These are phyloP conservation scores for Rhododendron williamsianum DNA, from an alignment of 148 eudicot species.

Conservation along the genomic window DNA sequence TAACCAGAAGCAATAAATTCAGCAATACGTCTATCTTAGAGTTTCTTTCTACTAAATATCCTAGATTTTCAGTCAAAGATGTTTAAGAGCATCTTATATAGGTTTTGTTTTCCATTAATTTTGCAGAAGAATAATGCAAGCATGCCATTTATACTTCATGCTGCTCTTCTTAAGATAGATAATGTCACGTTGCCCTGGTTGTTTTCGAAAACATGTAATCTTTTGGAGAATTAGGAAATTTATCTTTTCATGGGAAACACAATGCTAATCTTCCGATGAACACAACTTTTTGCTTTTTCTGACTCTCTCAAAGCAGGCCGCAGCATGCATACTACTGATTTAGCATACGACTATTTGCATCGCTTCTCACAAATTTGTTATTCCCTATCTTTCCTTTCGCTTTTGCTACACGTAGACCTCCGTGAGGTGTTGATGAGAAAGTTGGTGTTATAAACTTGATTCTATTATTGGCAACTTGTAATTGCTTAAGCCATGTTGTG, in stretches of 20 bases:
- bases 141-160: neutral
- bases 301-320: neutral
- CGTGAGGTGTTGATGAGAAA: neutral
- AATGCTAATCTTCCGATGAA: neutral
- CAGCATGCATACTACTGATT: neutral
- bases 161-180: neutral
- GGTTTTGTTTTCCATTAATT: neutral
- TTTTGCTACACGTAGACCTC: neutral
- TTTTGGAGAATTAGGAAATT: neutral
- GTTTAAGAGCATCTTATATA: neutral
- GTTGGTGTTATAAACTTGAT: neutral
- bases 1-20: neutral
- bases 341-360: neutral
- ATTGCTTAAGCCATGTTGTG: neutral
- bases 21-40: neutral
- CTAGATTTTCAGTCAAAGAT: neutral
- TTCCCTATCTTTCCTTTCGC: neutral
- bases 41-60: neutral
- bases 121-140: neutral
- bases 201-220: neutral
- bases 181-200: neutral
- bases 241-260: neutral
- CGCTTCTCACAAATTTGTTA: neutral
- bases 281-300: neutral
- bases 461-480: neutral